These are phyloP conservation scores for Prunus kanzakura DNA, from an alignment of 306 rosid species.

Conservation along the genomic window DNA sequence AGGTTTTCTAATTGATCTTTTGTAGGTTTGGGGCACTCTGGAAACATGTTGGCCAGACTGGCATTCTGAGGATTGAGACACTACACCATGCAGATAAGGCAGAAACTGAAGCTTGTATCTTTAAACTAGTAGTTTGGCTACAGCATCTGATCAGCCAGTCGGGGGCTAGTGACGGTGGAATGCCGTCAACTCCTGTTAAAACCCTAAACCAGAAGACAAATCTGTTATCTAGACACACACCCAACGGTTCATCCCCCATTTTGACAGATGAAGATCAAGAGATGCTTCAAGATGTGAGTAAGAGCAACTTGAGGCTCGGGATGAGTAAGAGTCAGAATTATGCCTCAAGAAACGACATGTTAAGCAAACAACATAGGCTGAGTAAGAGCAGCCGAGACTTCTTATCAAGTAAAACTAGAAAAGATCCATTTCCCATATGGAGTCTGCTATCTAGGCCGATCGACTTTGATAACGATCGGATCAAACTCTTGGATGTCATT, in stretches of 20 bases:
- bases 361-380: constrained; percentile 61
- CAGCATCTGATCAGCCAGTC: constrained; percentile 75
- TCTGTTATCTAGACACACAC: too few relatives aligned
- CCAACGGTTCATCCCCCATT: constrained; percentile 36
- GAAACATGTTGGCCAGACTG: constrained; percentile 49
- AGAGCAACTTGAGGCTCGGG: constrained; percentile 61
- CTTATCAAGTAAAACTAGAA: constrained; percentile 45
- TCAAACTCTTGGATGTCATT: constrained; percentile 67
- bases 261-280: constrained; percentile 71
- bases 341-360: constrained; percentile 48
- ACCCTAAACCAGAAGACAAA: too few relatives aligned
- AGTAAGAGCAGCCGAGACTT: constrained; percentile 77
- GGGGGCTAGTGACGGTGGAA: constrained; percentile 46
- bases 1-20: constrained; percentile 12
- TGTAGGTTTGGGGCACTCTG: constrained; percentile 56
- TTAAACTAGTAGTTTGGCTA: constrained; percentile 71
- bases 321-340: constrained; percentile 81
- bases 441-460: constrained; percentile 54
- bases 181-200: constrained; percentile 58
- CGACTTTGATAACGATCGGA: constrained; percentile 57
- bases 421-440: constrained; percentile 34
- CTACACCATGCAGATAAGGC: constrained; percentile 79
- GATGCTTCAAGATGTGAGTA: constrained; percentile 63
- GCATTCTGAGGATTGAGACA: constrained; percentile 62
- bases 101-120: constrained; percentile 64